A percentile compares a stretch with the other conserved stretches of the same genome.
Conservation (phyloP, 805 yeast species). For the Pichia exigua region DNA sequence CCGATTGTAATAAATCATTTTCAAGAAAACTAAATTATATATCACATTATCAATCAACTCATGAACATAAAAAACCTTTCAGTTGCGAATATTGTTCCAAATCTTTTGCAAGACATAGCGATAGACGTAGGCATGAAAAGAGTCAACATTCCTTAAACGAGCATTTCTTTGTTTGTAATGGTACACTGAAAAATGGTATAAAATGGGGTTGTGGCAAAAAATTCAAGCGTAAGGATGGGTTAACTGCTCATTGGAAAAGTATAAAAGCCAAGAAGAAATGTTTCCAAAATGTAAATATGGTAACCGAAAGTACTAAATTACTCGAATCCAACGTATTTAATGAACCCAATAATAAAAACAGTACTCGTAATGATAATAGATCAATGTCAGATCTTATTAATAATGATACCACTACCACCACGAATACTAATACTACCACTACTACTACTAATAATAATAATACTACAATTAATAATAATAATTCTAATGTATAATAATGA, state of each 20-base stretch:
- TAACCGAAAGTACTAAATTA: neutral
- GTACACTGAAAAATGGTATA: conserved; percentile 22
- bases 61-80: conserved; percentile 29
- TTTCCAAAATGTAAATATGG: conserved; percentile 15
- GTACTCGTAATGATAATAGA: neutral
- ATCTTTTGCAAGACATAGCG: conserved; percentile 29
- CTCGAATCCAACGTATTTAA: neutral
- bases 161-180: conserved; percentile 25
- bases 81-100: conserved; percentile 24
- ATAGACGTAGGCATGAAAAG: conserved; percentile 28
- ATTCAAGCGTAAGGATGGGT: conserved; percentile 30
- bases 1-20: conserved; percentile 25
- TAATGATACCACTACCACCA: too few species aligned
- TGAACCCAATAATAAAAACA: neutral
- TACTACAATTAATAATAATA: neutral
- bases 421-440: too few species aligned
- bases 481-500: neutral
- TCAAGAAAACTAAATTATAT: conserved; percentile 29
- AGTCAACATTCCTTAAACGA: conserved; percentile 24
- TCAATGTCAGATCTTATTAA: too few species aligned
- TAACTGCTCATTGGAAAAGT: conserved; percentile 31
- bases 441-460: neutral
- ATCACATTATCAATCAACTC: conserved; percentile 28
- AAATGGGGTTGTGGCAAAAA: conserved; percentile 31
- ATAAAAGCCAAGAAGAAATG: conserved; percentile 29